These are phyloP conservation scores for Apiospora rasikravindrae DNA, from an alignment of 2,329 filamentous ascomycete genomes.

Conservation along the genomic window DNA sequence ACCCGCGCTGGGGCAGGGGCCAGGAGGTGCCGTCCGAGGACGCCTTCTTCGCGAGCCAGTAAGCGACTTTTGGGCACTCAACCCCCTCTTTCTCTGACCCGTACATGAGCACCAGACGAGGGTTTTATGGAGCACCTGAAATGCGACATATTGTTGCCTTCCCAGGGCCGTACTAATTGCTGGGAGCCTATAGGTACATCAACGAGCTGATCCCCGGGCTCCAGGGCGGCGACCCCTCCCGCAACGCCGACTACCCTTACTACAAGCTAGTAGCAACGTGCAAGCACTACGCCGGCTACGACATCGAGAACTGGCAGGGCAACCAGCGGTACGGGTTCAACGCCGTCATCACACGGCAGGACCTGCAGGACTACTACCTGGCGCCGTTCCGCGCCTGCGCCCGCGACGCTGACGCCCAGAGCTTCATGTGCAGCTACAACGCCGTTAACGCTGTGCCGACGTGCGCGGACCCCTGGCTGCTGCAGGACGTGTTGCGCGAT, in stretches of 20 bases:
- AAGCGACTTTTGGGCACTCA: neutral
- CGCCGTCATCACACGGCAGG: conserved; percentile 49
- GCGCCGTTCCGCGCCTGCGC: conserved; percentile 69
- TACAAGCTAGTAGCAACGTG: conserved; percentile 53
- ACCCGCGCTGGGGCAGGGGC: conserved; percentile 36
- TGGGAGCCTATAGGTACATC: conserved; percentile 50
- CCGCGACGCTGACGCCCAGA: conserved; percentile 59
- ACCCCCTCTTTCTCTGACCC: neutral
- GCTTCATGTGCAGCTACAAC: conserved; percentile 69
- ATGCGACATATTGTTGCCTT: no score
- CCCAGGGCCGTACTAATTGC: no score
- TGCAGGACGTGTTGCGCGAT: conserved; percentile 66
- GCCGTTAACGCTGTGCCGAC: conserved; percentile 69
- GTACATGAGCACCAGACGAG: neutral
- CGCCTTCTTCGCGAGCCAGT: conserved; percentile 46
- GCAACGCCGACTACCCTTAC: conserved; percentile 22
- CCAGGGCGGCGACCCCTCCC: conserved; percentile 41
- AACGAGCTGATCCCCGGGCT: conserved; percentile 59
- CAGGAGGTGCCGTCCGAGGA: conserved; percentile 38
- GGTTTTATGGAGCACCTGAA: no score
- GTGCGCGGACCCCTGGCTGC: conserved; percentile 66
- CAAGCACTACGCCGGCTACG: conserved; percentile 65
- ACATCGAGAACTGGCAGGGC: conserved; percentile 52
- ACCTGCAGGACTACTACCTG: conserved; percentile 71
- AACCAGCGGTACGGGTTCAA: conserved; percentile 33